Conservation (phyloP, 2,329 filamentous ascomycete species). For the Podosphaera fusca region DNA sequence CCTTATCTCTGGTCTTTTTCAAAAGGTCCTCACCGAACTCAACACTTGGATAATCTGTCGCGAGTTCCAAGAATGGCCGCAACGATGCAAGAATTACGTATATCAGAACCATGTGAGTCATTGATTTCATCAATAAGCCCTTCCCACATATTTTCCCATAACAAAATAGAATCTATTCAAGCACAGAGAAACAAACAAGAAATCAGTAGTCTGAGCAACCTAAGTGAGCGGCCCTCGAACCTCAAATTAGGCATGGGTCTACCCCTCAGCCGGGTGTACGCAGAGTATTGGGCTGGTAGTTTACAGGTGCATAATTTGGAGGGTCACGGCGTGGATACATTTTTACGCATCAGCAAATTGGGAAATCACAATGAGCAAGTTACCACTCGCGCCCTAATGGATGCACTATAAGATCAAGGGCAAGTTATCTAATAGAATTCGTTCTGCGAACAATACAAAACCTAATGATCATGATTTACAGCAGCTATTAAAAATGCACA, state of each 20-base stretch:
- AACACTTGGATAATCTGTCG: slow-evolving; percentile 61
- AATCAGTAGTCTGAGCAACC: slow-evolving; percentile 42
- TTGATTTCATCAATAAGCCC: not conserved
- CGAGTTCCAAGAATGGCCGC: slow-evolving; percentile 80
- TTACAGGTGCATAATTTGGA: slow-evolving; percentile 80
- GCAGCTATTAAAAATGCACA: too few relatives aligned
- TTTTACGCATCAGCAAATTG: slow-evolving; percentile 84
- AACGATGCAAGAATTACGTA: slow-evolving; percentile 66
- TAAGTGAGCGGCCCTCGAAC: slow-evolving; percentile 68
- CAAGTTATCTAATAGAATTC: too few relatives aligned
- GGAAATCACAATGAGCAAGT: slow-evolving; percentile 97
- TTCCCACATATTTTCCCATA: slow-evolving; percentile 1
- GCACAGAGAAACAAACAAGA: slow-evolving; percentile 2
- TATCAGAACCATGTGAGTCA: slow-evolving; percentile 9
- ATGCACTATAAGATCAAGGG: slow-evolving; percentile 28
- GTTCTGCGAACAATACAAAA: too few relatives aligned
- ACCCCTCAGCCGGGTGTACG: slow-evolving; percentile 82
- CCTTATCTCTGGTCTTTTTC: slow-evolving; percentile 89
- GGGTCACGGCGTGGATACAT: slow-evolving; percentile 88
- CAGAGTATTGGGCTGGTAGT: slow-evolving; percentile 92
- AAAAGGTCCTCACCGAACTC: slow-evolving; percentile 62
- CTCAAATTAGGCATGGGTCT: slow-evolving; percentile 78
- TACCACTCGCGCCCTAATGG: slow-evolving; percentile 52
- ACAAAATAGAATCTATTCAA: not conserved
- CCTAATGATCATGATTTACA: too few relatives aligned